Conservation (phyloP, 192 early-diverging fungal species). For the Lobosporangium transversale region DNA sequence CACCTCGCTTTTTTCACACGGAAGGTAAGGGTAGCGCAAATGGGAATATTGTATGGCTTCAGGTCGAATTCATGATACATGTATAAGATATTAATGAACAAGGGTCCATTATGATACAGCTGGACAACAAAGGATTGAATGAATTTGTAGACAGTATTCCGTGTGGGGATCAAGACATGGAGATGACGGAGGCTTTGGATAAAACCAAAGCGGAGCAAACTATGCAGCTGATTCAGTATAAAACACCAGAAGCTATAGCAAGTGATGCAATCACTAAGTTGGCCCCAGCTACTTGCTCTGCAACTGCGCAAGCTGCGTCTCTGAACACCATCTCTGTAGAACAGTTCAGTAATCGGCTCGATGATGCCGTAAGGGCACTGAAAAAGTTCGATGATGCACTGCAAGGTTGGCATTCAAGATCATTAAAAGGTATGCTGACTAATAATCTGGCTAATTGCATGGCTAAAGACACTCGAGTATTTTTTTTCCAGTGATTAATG, state of each 20-base stretch:
- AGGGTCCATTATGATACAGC: no score
- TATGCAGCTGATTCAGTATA: background rate
- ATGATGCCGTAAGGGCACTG: conserved; percentile 16
- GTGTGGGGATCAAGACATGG: background rate
- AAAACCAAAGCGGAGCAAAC: background rate
- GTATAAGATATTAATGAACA: no score
- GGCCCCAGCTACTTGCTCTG: background rate
- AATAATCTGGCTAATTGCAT: no score
- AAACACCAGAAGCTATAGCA: background rate
- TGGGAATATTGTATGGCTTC: background rate
- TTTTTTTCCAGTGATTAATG: no score
- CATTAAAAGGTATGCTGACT: conserved; percentile 8
- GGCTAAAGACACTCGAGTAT: no score
- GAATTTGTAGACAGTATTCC: conserved; percentile 5
- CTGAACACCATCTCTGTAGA: background rate
- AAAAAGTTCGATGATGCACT: conserved; percentile 23
- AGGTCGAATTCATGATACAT: background rate
- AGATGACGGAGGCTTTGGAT: background rate
- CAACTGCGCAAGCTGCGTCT: background rate
- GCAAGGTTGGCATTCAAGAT: conserved; percentile 3
- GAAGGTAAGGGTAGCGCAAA: conserved; percentile 51
- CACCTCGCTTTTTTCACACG: conserved; percentile 52
- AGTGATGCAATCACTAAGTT: background rate
- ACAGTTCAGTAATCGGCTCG: background rate
- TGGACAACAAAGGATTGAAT: no score